Evolutionary conservation across 768 basidiomycete species (phyloP).

Genomic region (Cystofilobasidium macerans): DNA sequence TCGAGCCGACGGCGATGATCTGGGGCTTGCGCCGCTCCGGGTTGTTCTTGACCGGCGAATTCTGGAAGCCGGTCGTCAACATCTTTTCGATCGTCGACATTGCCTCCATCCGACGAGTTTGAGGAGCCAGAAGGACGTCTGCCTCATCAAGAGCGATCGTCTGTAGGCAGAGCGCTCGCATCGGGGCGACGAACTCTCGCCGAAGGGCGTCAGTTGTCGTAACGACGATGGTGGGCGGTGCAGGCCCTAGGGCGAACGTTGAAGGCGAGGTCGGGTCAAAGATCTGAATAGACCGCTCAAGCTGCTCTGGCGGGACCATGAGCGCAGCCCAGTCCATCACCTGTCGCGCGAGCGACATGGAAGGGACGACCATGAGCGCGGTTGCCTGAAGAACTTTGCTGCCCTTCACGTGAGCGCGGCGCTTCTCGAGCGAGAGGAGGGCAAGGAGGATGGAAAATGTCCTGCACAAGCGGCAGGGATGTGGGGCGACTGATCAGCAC

Average conservation of each 20-base stretch:
- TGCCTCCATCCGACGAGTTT: background rate
- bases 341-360: background rate
- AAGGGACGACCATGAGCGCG: background rate
- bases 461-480: background rate
- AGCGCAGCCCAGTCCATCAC: background rate
- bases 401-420: background rate
- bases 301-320: background rate
- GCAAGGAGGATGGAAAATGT: background rate
- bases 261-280: background rate
- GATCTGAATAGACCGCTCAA: background rate
- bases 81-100: background rate
- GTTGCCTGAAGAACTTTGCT: background rate
- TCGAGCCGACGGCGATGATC: background rate
- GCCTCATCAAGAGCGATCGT: conserved; percentile 4
- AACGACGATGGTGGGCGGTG: background rate
- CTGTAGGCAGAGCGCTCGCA: background rate
- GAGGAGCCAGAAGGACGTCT: background rate
- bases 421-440: background rate
- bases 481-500: background rate
- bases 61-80: background rate
- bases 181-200: background rate
- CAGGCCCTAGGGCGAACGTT: background rate
- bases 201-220: background rate
- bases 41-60: background rate
- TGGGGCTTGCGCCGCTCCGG: background rate